Base-by-base conservation (phyloP, 1,284 basidiomycete genomes). In the Boletellus sp. region DNA sequence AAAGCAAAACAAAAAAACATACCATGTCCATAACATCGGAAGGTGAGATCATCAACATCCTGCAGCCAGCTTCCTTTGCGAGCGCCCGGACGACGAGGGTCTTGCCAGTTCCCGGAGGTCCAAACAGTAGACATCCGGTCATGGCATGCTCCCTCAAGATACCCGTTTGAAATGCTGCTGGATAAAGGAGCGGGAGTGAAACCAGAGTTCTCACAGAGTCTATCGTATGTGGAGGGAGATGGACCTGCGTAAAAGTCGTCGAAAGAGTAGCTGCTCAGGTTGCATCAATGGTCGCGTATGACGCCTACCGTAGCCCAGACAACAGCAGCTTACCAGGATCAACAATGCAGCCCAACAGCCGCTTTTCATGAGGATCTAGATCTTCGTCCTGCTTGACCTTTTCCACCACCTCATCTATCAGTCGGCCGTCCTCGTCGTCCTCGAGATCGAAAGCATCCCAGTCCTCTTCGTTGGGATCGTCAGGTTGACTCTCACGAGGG, bases 21-120 rank as follows among this genome's bases (percentile, higher is more conserved):
- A 89, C 88, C 89, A 91, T 91, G 60, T 91, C 88, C 85, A 91
- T 88, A 36, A 91, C 84, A 57, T 91, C 89, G 2, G 87, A 89
- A 11, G 89, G 88, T 39, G 87, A 80, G 39, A 94, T 77, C 13
- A 84, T 80, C 58, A 94, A 70, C 91, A 94, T 94, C 39, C 89
- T 78, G 53, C 90, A 91, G 1, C 91, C 91, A 36, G 89, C 90
- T 64, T 94, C 92, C 58, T 87, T 90, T 0, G 94, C 94, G 4
- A 98, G 77, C 7, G 94, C 94, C 36, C 92, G 81, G 2, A 94
- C 93, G 9, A 93, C 77, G 13, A 95, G 72, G 0, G 92, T 94
- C 69, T 95, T 95, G 6, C 92, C 92, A 5, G 92, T 94, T 35
- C 92, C 92, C 2, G 92, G 88, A 45, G 94, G 94, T 5, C 91